Conservation (phyloP, 1,284 basidiomycete species). For the Microbotryum intermedium region DNA sequence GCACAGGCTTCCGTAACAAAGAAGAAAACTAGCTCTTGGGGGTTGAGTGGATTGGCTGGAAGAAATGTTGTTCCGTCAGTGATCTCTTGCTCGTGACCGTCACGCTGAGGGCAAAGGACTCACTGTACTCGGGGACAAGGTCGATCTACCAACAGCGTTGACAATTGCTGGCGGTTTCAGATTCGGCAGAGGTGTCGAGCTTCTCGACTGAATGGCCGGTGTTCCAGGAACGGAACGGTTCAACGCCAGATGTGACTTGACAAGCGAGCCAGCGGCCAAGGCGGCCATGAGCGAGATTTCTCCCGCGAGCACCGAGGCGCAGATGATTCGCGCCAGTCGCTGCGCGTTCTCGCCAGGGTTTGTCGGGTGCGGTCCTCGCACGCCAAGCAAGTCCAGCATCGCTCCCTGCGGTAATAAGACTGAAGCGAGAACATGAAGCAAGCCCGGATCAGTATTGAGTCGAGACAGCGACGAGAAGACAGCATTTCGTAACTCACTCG, state of each 20-base stretch:
- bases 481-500: conserved; percentile 40
- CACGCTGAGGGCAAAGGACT: no score
- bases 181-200: no score
- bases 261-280: conserved; percentile 62
- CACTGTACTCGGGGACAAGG: no score
- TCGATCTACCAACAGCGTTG: no score
- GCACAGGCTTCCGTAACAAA: no score
- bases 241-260: conserved; percentile 46
- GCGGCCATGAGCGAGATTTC: conserved; percentile 76
- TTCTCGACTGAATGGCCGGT: no score
- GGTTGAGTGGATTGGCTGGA: no score
- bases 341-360: conserved; percentile 79
- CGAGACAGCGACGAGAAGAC: background rate
- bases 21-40: no score
- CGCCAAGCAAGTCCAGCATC: conserved; percentile 86
- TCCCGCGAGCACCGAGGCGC: conserved; percentile 86
- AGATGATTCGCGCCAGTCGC: conserved; percentile 74
- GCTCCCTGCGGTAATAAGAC: conserved; percentile 76
- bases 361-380: conserved; percentile 74
- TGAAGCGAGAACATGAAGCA: background rate
- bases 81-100: no score
- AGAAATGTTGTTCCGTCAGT: no score
- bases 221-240: conserved; percentile 42
- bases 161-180: no score
- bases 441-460: background rate